Evolutionary conservation across 208 protist species (phyloP).

Genomic region (Wallacemonas collosoma): DNA sequence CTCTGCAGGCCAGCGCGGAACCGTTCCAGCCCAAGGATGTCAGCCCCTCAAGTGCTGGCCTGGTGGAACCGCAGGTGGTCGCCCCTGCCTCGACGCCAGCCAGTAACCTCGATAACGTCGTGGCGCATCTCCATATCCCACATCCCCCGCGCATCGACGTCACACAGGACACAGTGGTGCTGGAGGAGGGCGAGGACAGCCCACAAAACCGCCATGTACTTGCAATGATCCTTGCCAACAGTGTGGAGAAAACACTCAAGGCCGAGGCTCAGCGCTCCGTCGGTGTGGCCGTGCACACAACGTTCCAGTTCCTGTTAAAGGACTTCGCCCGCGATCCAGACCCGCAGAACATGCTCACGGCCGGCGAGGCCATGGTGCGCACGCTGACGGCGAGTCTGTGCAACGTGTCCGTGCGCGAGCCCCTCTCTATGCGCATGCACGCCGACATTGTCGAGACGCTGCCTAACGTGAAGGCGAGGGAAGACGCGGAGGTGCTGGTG

Average conservation of each 20-base stretch:
- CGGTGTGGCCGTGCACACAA: constrained; percentile 91
- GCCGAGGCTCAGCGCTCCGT: constrained; percentile 93
- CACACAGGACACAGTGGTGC: constrained; percentile 47
- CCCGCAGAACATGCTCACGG: constrained; percentile 48
- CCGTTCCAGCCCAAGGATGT: constrained; percentile 85
- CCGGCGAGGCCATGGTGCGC: constrained; percentile 79
- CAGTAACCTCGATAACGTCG: constrained; percentile 24
- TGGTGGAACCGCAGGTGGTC: constrained; percentile 13
- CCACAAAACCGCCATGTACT: constrained; percentile 41
- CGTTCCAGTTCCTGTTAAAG: constrained; percentile 93
- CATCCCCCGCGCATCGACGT: constrained; percentile 54
- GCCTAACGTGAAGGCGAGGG: constrained; percentile 26
- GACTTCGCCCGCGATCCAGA: constrained; percentile 97
- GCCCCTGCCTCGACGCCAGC: neutral
- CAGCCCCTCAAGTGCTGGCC: constrained; percentile 5
- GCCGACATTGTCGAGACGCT: constrained; percentile 85
- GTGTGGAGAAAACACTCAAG: constrained; percentile 89
- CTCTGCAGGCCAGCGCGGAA: constrained; percentile 82
- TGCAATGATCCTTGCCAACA: constrained; percentile 71
- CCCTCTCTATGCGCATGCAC: constrained; percentile 56
- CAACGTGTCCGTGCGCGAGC: constrained; percentile 92
- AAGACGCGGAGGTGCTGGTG: constrained; percentile 56
- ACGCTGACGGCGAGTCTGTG: constrained; percentile 81
- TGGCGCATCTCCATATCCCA: constrained; percentile 31
- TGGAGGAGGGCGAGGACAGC: constrained; percentile 38